A percentile compares a stretch with the other conserved stretches of the same genome.
Evolutionary conservation across 2,329 filamentous ascomycete genomes (phyloP).

Genomic region (Botryotinia globosa): DNA sequence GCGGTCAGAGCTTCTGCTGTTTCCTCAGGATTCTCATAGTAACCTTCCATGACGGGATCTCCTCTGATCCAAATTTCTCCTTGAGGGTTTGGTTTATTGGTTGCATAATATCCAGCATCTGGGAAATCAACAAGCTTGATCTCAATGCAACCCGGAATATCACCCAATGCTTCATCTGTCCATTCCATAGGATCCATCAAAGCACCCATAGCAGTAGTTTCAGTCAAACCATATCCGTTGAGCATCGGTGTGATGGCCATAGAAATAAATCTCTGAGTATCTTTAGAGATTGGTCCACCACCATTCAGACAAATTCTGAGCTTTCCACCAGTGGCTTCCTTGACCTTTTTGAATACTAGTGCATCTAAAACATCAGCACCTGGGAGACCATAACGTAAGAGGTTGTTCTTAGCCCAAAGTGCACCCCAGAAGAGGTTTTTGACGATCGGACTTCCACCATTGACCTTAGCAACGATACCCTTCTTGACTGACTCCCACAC

Average conservation of each 20-base stretch:
- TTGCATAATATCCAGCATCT: slow-evolving; percentile 77
- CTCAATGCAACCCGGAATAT: slow-evolving; percentile 74
- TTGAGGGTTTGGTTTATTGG: slow-evolving; percentile 71
- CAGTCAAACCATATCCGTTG: slow-evolving; percentile 88
- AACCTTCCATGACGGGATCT: slow-evolving; percentile 68
- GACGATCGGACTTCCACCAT: slow-evolving; percentile 65
- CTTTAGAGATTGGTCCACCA: slow-evolving; percentile 82
- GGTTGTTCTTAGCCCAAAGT: slow-evolving; percentile 56
- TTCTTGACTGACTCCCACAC: slow-evolving; percentile 98
- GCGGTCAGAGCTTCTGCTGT: slow-evolving; percentile 72
- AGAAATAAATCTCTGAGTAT: slow-evolving; percentile 87
- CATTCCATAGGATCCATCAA: slow-evolving; percentile 82
- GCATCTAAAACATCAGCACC: slow-evolving; percentile 70
- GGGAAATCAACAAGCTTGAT: slow-evolving; percentile 88
- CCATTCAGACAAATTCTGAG: slow-evolving; percentile 93
- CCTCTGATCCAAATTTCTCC: slow-evolving; percentile 92
- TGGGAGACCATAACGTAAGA: slow-evolving; percentile 58
- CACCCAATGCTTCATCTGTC: slow-evolving; percentile 73
- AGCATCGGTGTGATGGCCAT: slow-evolving; percentile 94
- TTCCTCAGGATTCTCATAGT: slow-evolving; percentile 84
- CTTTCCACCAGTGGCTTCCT: slow-evolving; percentile 81
- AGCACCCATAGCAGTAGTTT: slow-evolving; percentile 83
- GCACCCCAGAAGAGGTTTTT: slow-evolving; percentile 75
- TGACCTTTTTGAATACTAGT: slow-evolving; percentile 88
- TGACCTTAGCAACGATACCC: slow-evolving; percentile 71